Conservation (phyloP, 768 basidiomycete species). For the Crassisporium funariophilum region DNA sequence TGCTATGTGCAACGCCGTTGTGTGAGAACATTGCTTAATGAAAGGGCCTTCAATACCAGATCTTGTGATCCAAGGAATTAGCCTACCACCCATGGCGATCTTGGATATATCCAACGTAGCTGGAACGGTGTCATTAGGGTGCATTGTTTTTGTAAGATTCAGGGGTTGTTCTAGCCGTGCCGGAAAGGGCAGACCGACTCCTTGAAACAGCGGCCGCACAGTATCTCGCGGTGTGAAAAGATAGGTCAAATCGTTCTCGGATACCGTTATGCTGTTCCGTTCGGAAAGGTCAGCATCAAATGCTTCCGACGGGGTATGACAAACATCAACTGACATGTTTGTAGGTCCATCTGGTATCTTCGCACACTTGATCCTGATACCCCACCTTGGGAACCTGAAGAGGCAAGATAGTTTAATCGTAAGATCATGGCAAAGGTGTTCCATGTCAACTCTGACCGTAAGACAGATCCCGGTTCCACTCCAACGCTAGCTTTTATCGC, state of each 20-base stretch:
- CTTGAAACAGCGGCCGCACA: slow-evolving; percentile 32
- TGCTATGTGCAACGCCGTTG: slow-evolving; percentile 35
- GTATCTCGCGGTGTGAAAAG: slow-evolving; percentile 37
- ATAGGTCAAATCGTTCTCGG: slow-evolving; percentile 23
- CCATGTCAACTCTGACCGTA: no score
- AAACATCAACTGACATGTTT: slow-evolving; percentile 33
- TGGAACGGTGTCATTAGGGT: slow-evolving; percentile 6
- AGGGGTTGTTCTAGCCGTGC: slow-evolving; percentile 21
- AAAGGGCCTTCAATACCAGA: neutral
- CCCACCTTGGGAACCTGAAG: slow-evolving; percentile 41
- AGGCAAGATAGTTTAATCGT: neutral
- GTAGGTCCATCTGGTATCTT: slow-evolving; percentile 29
- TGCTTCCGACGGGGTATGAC: no score
- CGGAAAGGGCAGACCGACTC: slow-evolving; percentile 34
- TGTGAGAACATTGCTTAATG: slow-evolving; percentile 32
- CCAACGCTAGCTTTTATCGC: slow-evolving; percentile 4
- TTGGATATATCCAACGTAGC: neutral
- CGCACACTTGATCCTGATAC: slow-evolving; percentile 38
- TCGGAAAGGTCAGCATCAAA: neutral
- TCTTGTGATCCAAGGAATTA: neutral
- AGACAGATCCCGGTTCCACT: slow-evolving; percentile 30
- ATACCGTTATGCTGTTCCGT: slow-evolving; percentile 7
- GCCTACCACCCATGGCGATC: slow-evolving; percentile 15
- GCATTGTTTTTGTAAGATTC: slow-evolving; percentile 8
- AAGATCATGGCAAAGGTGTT: no score